These are phyloP conservation scores for Cyclotella cryptica DNA, from an alignment of 108 stramenopile genomes.

Conservation along the genomic window DNA sequence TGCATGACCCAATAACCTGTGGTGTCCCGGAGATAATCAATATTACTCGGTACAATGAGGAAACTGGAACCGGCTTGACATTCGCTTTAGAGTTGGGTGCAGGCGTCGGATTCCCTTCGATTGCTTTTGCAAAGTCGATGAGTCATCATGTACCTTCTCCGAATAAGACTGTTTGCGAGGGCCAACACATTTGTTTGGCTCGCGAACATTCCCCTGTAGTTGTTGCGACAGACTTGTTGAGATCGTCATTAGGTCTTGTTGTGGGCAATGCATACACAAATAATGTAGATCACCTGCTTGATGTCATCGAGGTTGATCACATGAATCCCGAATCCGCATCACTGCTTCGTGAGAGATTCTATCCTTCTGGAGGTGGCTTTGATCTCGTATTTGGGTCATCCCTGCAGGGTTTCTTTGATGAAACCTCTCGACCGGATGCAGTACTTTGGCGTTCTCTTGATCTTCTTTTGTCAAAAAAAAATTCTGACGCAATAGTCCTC, in stretches of 20 bases:
- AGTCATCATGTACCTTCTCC: background rate
- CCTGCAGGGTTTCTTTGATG: constrained; percentile 60
- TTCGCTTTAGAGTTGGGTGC: constrained; percentile 62
- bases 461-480: constrained; percentile 38
- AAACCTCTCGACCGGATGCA: constrained; percentile 33
- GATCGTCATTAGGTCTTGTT: constrained; percentile 25
- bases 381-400: constrained; percentile 62
- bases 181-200: constrained; percentile 18
- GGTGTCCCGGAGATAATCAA: constrained; percentile 52
- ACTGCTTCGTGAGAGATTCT: constrained; percentile 18
- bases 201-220: constrained; percentile 22
- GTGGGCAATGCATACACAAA: constrained; percentile 22
- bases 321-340: constrained; percentile 7
- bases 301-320: constrained; percentile 12
- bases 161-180: background rate
- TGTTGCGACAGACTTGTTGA: constrained; percentile 28
- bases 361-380: constrained; percentile 45
- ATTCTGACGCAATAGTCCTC: constrained; percentile 47
- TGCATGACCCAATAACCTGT: constrained; percentile 53
- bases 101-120: constrained; percentile 61
- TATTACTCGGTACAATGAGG: constrained; percentile 3
- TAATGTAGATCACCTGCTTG: constrained; percentile 20
- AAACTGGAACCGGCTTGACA: background rate
- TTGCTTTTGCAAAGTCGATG: constrained; percentile 52
- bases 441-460: constrained; percentile 53